These are phyloP conservation scores for Dichotomopilus funicola DNA, from an alignment of 2,329 filamentous ascomycete genomes.

Conservation along the genomic window DNA sequence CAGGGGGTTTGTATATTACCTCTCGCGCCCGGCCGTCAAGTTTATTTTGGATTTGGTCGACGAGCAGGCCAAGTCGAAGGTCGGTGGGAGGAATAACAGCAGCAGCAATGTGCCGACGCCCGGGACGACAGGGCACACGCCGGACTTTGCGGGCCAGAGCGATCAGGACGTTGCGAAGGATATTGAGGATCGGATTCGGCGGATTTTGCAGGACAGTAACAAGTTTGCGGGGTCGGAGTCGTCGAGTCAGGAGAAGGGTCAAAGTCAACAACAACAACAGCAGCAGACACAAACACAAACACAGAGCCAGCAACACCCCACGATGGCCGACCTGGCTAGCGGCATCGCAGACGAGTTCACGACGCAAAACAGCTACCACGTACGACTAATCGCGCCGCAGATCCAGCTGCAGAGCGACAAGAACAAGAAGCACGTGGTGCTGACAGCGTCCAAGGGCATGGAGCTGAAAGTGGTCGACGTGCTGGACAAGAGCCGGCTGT, in stretches of 20 bases:
- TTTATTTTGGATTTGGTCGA: slow-evolving; percentile 98
- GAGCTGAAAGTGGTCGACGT: slow-evolving; percentile 96
- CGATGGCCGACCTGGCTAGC: slow-evolving; percentile 58
- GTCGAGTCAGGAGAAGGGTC: no score
- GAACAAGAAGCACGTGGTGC: slow-evolving; percentile 90
- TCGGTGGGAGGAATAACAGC: slow-evolving; percentile 27
- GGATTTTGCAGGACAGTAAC: slow-evolving; percentile 76
- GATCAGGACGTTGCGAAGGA: slow-evolving; percentile 54
- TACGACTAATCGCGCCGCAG: slow-evolving; percentile 91
- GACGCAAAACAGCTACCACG: slow-evolving; percentile 87
- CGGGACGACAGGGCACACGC: slow-evolving; percentile 26
- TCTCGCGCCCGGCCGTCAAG: slow-evolving; percentile 90
- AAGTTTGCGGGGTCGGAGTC: slow-evolving; percentile 62
- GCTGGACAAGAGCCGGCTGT: slow-evolving; percentile 92
- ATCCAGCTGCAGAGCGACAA: slow-evolving; percentile 98
- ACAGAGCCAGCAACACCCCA: slow-evolving; percentile 12
- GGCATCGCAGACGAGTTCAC: slow-evolving; percentile 84
- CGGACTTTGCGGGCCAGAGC: slow-evolving; percentile 34
- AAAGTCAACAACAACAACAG: slow-evolving; percentile 45
- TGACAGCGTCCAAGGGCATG: slow-evolving; percentile 97
- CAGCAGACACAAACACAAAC: slow-evolving; percentile 10
- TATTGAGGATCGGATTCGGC: slow-evolving; percentile 78
- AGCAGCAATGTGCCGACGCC: slow-evolving; percentile 22
- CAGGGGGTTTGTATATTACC: slow-evolving; percentile 94
- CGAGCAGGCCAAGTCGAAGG: slow-evolving; percentile 73